These are phyloP conservation scores for Solanum appendiculatum DNA, from an alignment of 257 asterid species.

Conservation along the genomic window DNA sequence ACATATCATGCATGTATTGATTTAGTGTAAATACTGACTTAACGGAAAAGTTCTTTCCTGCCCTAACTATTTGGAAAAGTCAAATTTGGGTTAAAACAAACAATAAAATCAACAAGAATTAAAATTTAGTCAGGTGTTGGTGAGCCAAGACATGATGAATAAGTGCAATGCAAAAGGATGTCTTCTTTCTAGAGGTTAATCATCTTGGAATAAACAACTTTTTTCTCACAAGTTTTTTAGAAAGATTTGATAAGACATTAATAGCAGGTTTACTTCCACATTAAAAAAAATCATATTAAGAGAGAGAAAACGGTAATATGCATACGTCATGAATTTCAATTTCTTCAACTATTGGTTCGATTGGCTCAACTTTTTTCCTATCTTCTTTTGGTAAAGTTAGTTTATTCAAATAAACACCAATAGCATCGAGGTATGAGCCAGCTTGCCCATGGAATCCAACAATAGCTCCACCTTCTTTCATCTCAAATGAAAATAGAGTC, in stretches of 20 bases:
- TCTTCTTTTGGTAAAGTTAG: background rate
- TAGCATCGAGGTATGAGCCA: background rate
- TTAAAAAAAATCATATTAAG: background rate
- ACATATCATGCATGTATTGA: background rate
- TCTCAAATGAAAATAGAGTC: background rate
- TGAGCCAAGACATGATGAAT: background rate
- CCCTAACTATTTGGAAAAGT: background rate
- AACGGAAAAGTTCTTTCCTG: background rate
- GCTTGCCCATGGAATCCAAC: conserved; percentile 9
- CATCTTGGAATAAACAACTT: background rate
- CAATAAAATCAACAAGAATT: background rate
- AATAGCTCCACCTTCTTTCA: conserved; percentile 1
- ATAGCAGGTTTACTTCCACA: background rate
- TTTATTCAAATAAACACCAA: conserved; percentile 3
- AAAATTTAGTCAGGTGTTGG: background rate
- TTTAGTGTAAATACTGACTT: background rate
- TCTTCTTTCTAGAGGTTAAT: background rate
- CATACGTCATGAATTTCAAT: background rate
- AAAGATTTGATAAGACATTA: accelerated
- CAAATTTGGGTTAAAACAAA: background rate
- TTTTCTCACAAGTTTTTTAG: too few species aligned
- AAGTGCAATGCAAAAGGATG: background rate
- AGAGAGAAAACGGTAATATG: background rate
- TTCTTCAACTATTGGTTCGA: background rate
- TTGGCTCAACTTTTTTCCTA: background rate